These are phyloP conservation scores for Boletus rubroflammeus DNA, from an alignment of 768 basidiomycete genomes.

Conservation along the genomic window DNA sequence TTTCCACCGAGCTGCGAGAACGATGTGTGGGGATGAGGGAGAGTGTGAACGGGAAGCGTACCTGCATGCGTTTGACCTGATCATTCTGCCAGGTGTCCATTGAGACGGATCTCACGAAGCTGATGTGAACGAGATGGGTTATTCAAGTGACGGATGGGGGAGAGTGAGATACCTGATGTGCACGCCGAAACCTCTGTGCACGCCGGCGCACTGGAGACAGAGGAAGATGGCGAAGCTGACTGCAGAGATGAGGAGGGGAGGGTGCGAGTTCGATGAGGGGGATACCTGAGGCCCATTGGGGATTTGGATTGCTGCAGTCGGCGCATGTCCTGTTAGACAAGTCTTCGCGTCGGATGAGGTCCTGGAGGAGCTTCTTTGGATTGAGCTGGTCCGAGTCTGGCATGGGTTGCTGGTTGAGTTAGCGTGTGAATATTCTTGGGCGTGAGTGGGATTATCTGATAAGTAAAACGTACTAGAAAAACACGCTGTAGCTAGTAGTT, in stretches of 20 bases:
- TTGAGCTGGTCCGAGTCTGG: too few relatives aligned
- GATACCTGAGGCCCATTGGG: slow-evolving; percentile 90
- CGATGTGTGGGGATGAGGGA: slow-evolving; percentile 6
- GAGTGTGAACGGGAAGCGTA: slow-evolving; percentile 32
- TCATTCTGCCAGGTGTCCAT: slow-evolving; percentile 97
- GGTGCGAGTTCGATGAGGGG: not conserved
- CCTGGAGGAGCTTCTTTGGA: slow-evolving; percentile 69
- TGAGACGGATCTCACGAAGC: slow-evolving; percentile 88
- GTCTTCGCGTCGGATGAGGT: slow-evolving; percentile 69
- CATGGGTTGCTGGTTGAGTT: not conserved
- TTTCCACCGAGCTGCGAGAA: slow-evolving; percentile 79
- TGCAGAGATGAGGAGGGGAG: not conserved
- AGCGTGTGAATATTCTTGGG: not conserved
- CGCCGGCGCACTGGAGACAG: slow-evolving; percentile 84
- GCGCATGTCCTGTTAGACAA: slow-evolving; percentile 74
- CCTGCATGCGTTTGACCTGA: slow-evolving; percentile 88
- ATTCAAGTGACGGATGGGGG: not conserved
- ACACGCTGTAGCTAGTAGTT: not conserved
- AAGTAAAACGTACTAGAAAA: not conserved
- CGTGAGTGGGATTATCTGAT: not conserved
- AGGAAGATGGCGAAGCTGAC: slow-evolving; percentile 82
- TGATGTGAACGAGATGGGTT: slow-evolving; percentile 29
- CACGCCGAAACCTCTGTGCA: slow-evolving; percentile 89
- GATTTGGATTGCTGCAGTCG: slow-evolving; percentile 87
- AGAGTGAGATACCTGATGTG: slow-evolving; percentile 65